These are phyloP conservation scores for Claviceps sorghi DNA, from an alignment of 2,329 filamentous ascomycete species.

Conservation along the genomic window DNA sequence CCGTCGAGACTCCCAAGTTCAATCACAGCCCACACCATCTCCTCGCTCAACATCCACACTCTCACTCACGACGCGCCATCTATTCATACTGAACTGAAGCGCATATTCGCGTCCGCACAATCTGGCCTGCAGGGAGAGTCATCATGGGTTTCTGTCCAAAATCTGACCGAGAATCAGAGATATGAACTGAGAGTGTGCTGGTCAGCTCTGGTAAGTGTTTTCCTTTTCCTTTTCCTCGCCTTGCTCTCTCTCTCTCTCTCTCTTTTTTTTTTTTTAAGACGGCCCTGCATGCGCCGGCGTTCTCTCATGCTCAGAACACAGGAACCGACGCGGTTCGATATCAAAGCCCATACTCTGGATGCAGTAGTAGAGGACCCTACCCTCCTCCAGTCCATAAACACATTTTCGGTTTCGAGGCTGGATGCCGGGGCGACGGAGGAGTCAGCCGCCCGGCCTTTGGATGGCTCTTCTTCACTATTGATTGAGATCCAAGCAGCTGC, in stretches of 20 bases:
- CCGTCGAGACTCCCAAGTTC: conserved; percentile 34
- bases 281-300: no score
- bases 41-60: conserved; percentile 47
- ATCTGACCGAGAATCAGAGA: conserved; percentile 53
- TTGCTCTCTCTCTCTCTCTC: neutral
- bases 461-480: conserved; percentile 39
- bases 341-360: conserved; percentile 49
- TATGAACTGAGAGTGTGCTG: conserved; percentile 93
- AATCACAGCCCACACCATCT: conserved; percentile 16
- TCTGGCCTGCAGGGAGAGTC: conserved; percentile 38
- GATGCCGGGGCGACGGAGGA: neutral
- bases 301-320: conserved; percentile 21
- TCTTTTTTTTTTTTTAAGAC: neutral
- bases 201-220: conserved; percentile 65
- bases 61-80: conserved; percentile 43
- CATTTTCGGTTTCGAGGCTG: conserved; percentile 42
- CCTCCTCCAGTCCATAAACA: conserved; percentile 49
- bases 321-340: conserved; percentile 73
- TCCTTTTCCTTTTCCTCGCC: neutral
- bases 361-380: conserved; percentile 46
- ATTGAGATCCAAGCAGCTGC: conserved; percentile 63
- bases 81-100: conserved; percentile 49
- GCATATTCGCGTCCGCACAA: conserved; percentile 39
- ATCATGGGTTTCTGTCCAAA: conserved; percentile 67
- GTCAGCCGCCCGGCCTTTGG: neutral